Base-by-base conservation (phyloP, 129 eudicot genomes). In the Flaveria linearis region DNA sequence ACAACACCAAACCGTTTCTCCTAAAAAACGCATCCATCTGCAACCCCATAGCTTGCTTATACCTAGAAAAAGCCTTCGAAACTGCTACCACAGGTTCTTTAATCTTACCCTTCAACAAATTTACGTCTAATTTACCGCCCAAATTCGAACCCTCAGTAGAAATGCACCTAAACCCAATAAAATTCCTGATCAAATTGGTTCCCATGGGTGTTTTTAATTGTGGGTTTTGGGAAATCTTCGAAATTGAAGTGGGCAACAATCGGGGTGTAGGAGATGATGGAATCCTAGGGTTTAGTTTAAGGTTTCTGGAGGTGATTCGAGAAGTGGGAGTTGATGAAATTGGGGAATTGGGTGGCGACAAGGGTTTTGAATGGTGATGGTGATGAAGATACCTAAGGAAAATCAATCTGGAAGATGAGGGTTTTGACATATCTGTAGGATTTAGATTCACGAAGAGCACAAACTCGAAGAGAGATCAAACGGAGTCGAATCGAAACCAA, bases 381-480 rank as follows among this genome's bases (percentile, higher is more conserved):
- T 36, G 41, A 36, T 36, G 41, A 36, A 4, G 41, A 36, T 36
- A 36, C 41, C 41, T 36, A 36, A 36, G 41, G 41, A 0, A 36
- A 36, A 36, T 36, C 41, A 36, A 36, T 36, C 4, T 36, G 41
- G 18, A 3, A 6, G 57, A 51, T 6, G 16, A 51, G 57, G 57
- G 22, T 16, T 51, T 51, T 51, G 30, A 20, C 41, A 36, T 36
- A 36, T 36, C 41, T 36, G 41, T 36, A 22, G 15, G 28, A 53
- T 43, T 88, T 88, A 82, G 93, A 86, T 88, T 88, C 93, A 79
- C 84, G 45, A 28, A 15, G 41, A 15, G 70, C 87, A 86, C 90
- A 86, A 84, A 86, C 88, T 82, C 87, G 79, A 70, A 36, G 74
- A 36, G 74, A 63, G 82, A 82, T 73, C 71, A 52, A 66, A 66